Evolutionary conservation across 257 asterid species (phyloP), one percentile per base, ranked within the genome.

Genomic region (Scutellaria galericulata): DNA sequence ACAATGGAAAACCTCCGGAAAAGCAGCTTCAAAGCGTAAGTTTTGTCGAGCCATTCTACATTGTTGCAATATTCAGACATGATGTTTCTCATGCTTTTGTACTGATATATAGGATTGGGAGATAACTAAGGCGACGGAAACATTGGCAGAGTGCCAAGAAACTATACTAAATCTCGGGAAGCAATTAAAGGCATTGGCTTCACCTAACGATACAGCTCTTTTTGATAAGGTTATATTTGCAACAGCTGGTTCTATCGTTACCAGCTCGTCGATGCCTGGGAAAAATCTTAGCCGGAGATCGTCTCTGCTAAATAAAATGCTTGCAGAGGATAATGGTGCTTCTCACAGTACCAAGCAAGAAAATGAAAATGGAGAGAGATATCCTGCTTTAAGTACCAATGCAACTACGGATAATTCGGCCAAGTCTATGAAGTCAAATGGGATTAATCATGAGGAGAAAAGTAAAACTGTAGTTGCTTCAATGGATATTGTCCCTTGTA

Each of bases 141-240:
- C 84, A 82, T 61, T 91, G 69, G 95, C 92, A 1, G 90, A 89
- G 79, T 91, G 97, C 82, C 96, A 92, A 79, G 94, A 88, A 83
- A 90, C 96, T 13, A 86, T 89, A 75, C 76, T 84, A 63, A 87
- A 83, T 83, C 86, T 86, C 45, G 98, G 96, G 71, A 92, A 88
- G 84, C 96, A 92, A 76, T 77, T 92, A 81, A 88, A 90, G 82
- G 95, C 96, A n/a, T 68, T 91, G 82, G 95, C 95, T 78, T 82
- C 87, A 44, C 90, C 96, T 5, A 70, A 60, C 15, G 91, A 87
- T 22, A 82, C 84, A 35, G 75, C 85, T 68, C 85, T 84, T 72
- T 83, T 79, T 15, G 90, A 84, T 58, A 85, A 82, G 74, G 89
- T 81, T 78, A 54, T 68, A 53, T 64, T 87, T 76, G 66, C 79